A percentile compares a stretch with the other conserved stretches of the same genome.
These are phyloP conservation scores for Draba incana DNA, from an alignment of 345 rosid genomes.

Conservation along the genomic window DNA sequence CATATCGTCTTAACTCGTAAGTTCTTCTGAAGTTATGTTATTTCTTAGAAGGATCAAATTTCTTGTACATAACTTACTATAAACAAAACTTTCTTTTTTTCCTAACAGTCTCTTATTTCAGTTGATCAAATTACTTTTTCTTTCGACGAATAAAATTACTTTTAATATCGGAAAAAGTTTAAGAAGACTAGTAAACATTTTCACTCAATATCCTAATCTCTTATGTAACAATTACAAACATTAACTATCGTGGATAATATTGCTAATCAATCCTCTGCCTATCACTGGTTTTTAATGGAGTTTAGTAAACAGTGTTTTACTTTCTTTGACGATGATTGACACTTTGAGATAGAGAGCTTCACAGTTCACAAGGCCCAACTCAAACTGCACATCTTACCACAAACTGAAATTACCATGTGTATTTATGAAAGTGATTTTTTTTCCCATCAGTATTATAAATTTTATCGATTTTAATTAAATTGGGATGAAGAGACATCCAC, in stretches of 20 bases:
- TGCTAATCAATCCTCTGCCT: background rate
- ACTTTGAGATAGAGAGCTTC: background rate
- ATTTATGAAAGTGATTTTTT: no score
- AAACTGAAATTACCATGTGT: no score
- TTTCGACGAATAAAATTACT: background rate
- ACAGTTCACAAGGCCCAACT: conserved; percentile 6
- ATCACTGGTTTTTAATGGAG: background rate
- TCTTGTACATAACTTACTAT: background rate
- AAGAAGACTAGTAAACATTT: background rate
- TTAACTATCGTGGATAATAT: background rate
- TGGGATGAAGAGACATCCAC: no score
- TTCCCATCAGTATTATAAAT: no score
- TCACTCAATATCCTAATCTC: background rate
- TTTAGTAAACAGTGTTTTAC: background rate
- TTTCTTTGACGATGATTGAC: background rate
- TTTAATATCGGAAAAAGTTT: background rate
- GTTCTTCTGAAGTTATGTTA: background rate
- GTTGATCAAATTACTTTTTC: background rate
- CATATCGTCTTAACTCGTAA: no score
- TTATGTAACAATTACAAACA: background rate
- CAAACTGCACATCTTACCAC: background rate
- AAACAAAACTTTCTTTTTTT: background rate
- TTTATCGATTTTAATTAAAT: no score
- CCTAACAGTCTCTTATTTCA: background rate
- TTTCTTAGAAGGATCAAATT: background rate